Percentiles rank a stretch among this genome's conserved stretches.
Evolutionary conservation across 108 stramenopile genomes (phyloP).

Genomic region (Fragilaria crotonensis): DNA sequence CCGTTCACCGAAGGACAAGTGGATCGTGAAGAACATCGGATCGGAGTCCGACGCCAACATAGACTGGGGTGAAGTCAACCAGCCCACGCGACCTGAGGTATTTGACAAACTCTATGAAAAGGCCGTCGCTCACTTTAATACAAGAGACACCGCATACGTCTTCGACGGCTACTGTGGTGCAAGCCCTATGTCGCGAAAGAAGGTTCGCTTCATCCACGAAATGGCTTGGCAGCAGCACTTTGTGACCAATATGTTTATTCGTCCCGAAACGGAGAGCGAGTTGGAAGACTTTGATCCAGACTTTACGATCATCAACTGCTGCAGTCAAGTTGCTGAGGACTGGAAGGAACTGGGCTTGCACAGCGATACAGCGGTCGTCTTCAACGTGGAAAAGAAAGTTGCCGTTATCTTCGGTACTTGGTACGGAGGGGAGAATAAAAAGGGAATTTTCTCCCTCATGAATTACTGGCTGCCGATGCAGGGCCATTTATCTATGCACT

Average conservation of each 20-base stretch:
- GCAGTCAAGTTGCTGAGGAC: constrained; percentile 83
- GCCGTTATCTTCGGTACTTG: constrained; percentile 96
- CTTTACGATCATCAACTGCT: constrained; percentile 96
- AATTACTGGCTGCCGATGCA: constrained; percentile 95
- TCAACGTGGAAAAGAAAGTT: constrained; percentile 90
- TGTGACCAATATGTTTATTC: constrained; percentile 97
- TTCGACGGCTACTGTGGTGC: constrained; percentile 94
- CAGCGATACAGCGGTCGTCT: constrained; percentile 92
- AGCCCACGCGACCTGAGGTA: constrained; percentile 84
- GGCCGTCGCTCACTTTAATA: constrained; percentile 87
- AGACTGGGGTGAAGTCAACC: constrained; percentile 94
- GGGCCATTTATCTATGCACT: constrained; percentile 94
- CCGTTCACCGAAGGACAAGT: constrained; percentile 96
- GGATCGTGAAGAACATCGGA: constrained; percentile 71
- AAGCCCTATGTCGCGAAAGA: constrained; percentile 75
- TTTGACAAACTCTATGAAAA: constrained; percentile 92
- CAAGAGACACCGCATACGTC: constrained; percentile 81
- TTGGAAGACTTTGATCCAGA: constrained; percentile 86
- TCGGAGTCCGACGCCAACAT: constrained; percentile 73
- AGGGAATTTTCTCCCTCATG: constrained; percentile 98
- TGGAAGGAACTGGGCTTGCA: constrained; percentile 88
- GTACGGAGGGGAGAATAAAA: constrained; percentile 99
- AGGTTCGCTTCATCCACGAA: constrained; percentile 94
- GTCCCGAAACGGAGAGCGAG: constrained; percentile 64
- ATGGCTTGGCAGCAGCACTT: constrained; percentile 98